Evolutionary conservation across 768 basidiomycete species (phyloP).

Genomic region (Termitomyces titanicus): DNA sequence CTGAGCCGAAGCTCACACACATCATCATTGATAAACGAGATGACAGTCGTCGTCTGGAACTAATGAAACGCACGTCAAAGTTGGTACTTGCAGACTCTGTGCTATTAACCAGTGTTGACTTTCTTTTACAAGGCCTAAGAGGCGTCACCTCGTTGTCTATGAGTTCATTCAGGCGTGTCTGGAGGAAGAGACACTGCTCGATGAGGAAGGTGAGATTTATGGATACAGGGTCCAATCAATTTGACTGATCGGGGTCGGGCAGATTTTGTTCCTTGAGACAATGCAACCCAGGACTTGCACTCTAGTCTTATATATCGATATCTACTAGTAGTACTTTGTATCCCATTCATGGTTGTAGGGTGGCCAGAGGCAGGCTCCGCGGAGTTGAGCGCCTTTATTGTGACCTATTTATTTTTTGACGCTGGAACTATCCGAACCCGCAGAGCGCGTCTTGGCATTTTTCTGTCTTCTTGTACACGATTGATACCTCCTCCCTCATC

Average conservation of each 20-base stretch:
- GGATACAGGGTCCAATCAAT: neutral
- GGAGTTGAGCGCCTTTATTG: constrained; percentile 1
- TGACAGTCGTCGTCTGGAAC: constrained; percentile 61
- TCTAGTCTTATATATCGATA: neutral
- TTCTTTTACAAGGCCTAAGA: constrained; percentile 61
- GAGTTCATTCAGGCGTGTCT: constrained; percentile 78
- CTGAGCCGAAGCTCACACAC: constrained; percentile 83
- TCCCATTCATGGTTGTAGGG: neutral
- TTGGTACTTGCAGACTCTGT: constrained; percentile 29
- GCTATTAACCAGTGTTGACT: constrained; percentile 3
- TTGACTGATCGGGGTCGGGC: neutral
- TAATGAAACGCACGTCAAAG: constrained; percentile 72
- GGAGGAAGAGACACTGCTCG: constrained; percentile 78
- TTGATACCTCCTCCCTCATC: constrained; percentile 1
- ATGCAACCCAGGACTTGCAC: neutral
- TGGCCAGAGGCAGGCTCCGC: too few species aligned
- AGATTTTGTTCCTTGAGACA: constrained; percentile 25
- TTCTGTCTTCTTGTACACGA: constrained; percentile 9
- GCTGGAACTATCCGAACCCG: constrained; percentile 4
- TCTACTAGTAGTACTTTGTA: neutral
- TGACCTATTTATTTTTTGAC: constrained; percentile 8
- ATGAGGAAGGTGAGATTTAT: constrained; percentile 69
- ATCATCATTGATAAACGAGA: constrained; percentile 83
- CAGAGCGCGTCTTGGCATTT: constrained; percentile 11
- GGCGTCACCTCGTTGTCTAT: constrained; percentile 70